Conservation (phyloP, 805 yeast genomes). For the Saccharomyces eubayanus region DNA sequence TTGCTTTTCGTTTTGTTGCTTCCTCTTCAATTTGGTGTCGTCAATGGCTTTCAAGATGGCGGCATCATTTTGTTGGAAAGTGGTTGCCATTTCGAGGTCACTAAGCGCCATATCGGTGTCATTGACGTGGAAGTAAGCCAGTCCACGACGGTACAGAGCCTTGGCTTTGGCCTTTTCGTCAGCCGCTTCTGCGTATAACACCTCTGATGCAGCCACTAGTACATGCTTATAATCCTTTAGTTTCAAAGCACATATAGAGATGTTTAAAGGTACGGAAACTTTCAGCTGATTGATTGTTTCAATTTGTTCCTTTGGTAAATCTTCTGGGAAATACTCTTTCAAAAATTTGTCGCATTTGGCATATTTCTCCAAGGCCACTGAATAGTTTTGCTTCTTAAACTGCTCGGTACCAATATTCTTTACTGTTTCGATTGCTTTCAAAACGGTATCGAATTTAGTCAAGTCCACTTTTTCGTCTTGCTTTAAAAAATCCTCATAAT, state of each 20-base stretch:
- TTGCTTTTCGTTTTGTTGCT: constrained; percentile 54
- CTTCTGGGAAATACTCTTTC: constrained; percentile 57
- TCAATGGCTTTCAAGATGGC: constrained; percentile 59
- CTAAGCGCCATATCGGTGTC: constrained; percentile 63
- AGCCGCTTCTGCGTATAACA: constrained; percentile 48
- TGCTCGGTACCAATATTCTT: constrained; percentile 73
- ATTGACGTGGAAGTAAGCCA: constrained; percentile 54
- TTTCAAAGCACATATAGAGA: constrained; percentile 67
- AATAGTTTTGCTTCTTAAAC: constrained; percentile 56
- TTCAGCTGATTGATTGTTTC: constrained; percentile 45
- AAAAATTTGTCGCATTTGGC: constrained; percentile 62
- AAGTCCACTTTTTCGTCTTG: constrained; percentile 64
- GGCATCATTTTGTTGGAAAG: constrained; percentile 59
- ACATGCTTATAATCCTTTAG: constrained; percentile 46
- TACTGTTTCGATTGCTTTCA: constrained; percentile 53
- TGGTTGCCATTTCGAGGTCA: constrained; percentile 58
- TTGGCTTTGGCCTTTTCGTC: constrained; percentile 69
- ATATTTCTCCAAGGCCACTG: constrained; percentile 58
- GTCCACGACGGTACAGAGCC: constrained; percentile 80
- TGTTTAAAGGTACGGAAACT: constrained; percentile 59
- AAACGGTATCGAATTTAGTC: constrained; percentile 54
- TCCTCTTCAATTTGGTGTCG: constrained; percentile 46
- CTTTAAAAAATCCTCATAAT: constrained; percentile 63
- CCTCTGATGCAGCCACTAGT: constrained; percentile 54
- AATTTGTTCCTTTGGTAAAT: constrained; percentile 45